Evolutionary conservation across 805 yeast species (phyloP).

Genomic region (Komagataella kurtzmanii): DNA sequence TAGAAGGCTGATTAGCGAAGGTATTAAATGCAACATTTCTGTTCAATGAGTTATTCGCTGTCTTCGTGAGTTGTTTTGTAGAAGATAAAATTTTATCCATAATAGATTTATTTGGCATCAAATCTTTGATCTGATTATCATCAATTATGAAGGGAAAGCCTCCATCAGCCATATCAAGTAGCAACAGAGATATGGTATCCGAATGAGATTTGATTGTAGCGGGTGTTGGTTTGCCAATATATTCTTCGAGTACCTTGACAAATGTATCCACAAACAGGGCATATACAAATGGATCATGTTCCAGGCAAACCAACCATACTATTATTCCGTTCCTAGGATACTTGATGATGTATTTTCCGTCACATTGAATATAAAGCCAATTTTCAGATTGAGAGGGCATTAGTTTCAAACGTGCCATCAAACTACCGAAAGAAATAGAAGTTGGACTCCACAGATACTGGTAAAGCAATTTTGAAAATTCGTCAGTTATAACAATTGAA

Average conservation of each 20-base stretch:
- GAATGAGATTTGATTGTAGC: conserved; percentile 52
- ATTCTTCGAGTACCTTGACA: conserved; percentile 23
- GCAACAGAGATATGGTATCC: conserved; percentile 55
- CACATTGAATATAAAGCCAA: neutral
- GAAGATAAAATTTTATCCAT: conserved; percentile 36
- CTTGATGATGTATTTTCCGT: neutral
- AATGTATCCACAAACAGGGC: conserved; percentile 26
- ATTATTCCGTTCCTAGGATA: neutral
- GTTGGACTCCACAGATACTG: neutral
- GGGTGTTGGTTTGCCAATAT: conserved; percentile 33
- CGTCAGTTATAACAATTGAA: neutral
- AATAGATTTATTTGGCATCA: conserved; percentile 53
- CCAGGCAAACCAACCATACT: neutral
- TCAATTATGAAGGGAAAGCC: conserved; percentile 68
- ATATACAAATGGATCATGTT: conserved; percentile 29
- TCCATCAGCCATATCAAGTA: conserved; percentile 69
- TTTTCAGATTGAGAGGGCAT: neutral
- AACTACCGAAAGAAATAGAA: neutral
- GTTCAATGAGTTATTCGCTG: conserved; percentile 16
- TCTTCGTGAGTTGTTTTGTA: conserved; percentile 18
- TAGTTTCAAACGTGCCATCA: neutral
- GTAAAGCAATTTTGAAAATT: neutral
- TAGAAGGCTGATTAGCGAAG: conserved; percentile 4
- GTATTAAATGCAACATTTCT: conserved; percentile 2
- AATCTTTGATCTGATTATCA: conserved; percentile 51